phyloP scores from a whole-genome alignment of 352 stramenopile genomes.

The Plasmopara muralis region DNA sequence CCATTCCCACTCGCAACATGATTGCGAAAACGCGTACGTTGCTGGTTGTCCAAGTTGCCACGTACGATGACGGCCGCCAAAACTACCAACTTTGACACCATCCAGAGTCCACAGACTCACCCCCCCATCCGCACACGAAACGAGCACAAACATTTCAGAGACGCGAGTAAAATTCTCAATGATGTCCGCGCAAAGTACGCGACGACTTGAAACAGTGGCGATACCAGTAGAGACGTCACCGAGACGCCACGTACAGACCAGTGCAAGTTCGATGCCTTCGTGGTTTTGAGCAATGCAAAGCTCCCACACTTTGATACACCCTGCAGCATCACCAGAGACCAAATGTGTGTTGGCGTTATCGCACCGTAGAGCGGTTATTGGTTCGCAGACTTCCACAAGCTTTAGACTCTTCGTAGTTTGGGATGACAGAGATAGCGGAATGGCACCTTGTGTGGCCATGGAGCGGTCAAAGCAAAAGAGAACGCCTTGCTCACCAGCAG shows the following conservation, averaged over 20 bases:
- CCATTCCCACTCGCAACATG: slow-evolving; percentile 38
- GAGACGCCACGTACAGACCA: slow-evolving; percentile 50
- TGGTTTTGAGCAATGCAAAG: slow-evolving; percentile 44
- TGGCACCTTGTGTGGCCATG: slow-evolving; percentile 46
- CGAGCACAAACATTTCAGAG: slow-evolving; percentile 51
- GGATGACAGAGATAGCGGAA: slow-evolving; percentile 28
- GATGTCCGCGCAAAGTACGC: slow-evolving; percentile 50
- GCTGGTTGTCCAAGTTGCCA: slow-evolving; percentile 56
- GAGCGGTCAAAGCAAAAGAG: slow-evolving; percentile 64
- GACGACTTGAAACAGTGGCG: slow-evolving; percentile 11
- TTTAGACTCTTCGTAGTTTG: slow-evolving; percentile 3
- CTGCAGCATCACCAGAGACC: slow-evolving; percentile 48
- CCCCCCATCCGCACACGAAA: slow-evolving; percentile 56
- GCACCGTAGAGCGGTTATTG: slow-evolving; percentile 43
- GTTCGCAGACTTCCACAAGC: slow-evolving; percentile 24
- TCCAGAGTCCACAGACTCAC: slow-evolving; percentile 72
- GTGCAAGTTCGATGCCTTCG: slow-evolving; percentile 49
- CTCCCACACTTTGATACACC: slow-evolving; percentile 63
- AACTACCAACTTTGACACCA: slow-evolving; percentile 55
- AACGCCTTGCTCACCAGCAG: slow-evolving; percentile 51
- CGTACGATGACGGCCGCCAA: slow-evolving; percentile 45
- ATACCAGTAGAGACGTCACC: slow-evolving; percentile 2
- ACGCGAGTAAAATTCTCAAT: slow-evolving; percentile 52
- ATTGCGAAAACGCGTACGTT: slow-evolving; percentile 37
- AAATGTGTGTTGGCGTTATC: slow-evolving; percentile 58